These are phyloP conservation scores for Colletotrichum horii DNA, from an alignment of 2,329 filamentous ascomycete genomes.

Conservation along the genomic window DNA sequence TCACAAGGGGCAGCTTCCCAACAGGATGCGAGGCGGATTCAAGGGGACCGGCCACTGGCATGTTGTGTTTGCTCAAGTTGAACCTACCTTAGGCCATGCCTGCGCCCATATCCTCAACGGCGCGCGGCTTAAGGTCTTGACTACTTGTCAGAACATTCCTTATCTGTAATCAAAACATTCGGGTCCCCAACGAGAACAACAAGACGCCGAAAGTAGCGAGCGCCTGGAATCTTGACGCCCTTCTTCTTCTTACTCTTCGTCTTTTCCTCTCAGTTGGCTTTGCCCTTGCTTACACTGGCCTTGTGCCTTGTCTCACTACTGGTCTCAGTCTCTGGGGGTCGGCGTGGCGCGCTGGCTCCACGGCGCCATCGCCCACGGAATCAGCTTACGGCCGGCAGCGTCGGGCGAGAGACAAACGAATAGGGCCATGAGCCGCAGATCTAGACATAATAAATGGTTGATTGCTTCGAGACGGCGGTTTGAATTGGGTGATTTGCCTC, in stretches of 20 bases:
- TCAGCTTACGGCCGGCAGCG: slow-evolving; percentile 20
- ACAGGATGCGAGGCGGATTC: neutral
- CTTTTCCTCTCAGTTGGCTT: neutral
- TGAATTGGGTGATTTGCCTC: neutral
- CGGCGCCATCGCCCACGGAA: slow-evolving; percentile 7
- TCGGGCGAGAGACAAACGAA: slow-evolving; percentile 1
- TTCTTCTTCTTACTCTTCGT: neutral
- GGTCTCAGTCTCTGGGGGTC: neutral
- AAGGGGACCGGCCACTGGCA: neutral
- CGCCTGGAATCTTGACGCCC: neutral
- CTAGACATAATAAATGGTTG: neutral
- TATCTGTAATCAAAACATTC: neutral
- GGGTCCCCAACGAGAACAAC: neutral
- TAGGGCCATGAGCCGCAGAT: neutral
- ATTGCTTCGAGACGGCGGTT: neutral
- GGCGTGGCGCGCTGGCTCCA: slow-evolving; percentile 7
- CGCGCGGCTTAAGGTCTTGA: neutral
- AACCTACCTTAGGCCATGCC: neutral
- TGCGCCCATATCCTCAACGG: neutral
- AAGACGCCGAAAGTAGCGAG: neutral
- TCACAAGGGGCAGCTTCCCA: neutral
- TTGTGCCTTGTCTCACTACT: neutral
- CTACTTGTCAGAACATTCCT: neutral
- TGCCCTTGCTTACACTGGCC: neutral
- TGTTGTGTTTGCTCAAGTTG: neutral